These are phyloP conservation scores for Paraconiothyrium brasiliense DNA, from an alignment of 2,329 filamentous ascomycete species.

Conservation along the genomic window DNA sequence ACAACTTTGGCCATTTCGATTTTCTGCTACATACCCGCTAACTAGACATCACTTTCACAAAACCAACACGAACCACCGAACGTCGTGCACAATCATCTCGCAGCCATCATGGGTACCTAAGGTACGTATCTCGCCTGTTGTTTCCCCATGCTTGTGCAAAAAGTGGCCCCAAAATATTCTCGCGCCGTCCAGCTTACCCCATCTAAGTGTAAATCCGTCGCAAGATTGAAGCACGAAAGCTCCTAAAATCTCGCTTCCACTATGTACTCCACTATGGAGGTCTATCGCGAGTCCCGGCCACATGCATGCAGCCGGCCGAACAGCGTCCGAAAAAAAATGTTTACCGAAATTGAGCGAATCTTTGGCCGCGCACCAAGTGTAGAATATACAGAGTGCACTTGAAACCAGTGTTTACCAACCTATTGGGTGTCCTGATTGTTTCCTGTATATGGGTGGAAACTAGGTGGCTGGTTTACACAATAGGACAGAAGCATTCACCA, in stretches of 20 bases:
- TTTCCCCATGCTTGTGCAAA: not conserved
- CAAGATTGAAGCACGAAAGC: not conserved
- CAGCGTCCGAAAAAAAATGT: not conserved
- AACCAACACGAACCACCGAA: not conserved
- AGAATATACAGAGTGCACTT: not conserved
- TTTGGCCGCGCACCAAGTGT: not conserved
- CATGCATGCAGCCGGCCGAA: constrained; percentile 13
- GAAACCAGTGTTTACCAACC: not conserved
- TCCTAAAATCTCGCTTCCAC: not conserved
- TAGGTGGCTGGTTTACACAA: not conserved
- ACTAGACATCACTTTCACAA: not conserved
- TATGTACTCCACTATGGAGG: not conserved
- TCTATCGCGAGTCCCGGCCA: constrained; percentile 2
- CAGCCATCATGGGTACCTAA: not conserved
- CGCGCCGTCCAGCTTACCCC: not conserved
- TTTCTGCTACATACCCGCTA: not conserved
- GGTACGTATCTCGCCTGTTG: not conserved
- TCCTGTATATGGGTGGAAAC: not conserved
- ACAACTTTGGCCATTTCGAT: not conserved
- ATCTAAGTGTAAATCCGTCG: not conserved
- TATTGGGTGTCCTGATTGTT: not conserved
- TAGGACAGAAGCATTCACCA: not conserved
- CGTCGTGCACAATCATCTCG: not conserved
- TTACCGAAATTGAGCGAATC: constrained; percentile 2
- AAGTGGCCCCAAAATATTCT: not conserved